phyloP scores from a whole-genome alignment of 495 filamentous ascomycete species.

The Hypoxylon crocopeplum region DNA sequence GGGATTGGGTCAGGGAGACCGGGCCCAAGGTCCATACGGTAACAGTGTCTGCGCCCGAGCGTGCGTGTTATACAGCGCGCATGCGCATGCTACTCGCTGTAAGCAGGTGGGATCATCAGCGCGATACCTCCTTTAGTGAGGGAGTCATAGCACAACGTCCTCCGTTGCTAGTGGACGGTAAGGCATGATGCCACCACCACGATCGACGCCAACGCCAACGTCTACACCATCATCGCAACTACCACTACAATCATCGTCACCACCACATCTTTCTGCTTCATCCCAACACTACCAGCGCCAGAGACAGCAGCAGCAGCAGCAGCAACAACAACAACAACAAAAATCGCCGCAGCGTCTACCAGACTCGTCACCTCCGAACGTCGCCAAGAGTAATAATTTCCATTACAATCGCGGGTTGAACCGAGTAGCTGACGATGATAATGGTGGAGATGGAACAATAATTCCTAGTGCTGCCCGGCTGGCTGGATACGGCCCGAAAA shows the following conservation, averaged over 20 bases:
- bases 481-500: slow-evolving; percentile 29
- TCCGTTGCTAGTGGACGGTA: background rate
- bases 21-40: no score
- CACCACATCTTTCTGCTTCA: slow-evolving; percentile 1
- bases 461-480: slow-evolving; percentile 12
- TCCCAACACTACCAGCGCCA: slow-evolving; percentile 13
- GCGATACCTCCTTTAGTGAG: slow-evolving; percentile 21
- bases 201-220: background rate
- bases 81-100: background rate
- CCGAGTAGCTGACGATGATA: slow-evolving; percentile 3
- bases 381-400: slow-evolving; percentile 4
- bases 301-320: slow-evolving; percentile 2
- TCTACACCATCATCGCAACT: background rate
- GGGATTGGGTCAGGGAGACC: no score
- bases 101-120: slow-evolving; percentile 27
- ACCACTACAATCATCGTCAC: slow-evolving; percentile 15
- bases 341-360: background rate
- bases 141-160: slow-evolving; percentile 25
- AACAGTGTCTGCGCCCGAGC: no score
- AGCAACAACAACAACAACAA: background rate
- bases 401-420: slow-evolving; percentile 18
- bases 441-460: slow-evolving; percentile 4
- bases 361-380: background rate
- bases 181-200: slow-evolving; percentile 27
- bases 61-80: no score